Base-by-base conservation (phyloP, 306 rosid species). In the Lagenaria siceraria region DNA sequence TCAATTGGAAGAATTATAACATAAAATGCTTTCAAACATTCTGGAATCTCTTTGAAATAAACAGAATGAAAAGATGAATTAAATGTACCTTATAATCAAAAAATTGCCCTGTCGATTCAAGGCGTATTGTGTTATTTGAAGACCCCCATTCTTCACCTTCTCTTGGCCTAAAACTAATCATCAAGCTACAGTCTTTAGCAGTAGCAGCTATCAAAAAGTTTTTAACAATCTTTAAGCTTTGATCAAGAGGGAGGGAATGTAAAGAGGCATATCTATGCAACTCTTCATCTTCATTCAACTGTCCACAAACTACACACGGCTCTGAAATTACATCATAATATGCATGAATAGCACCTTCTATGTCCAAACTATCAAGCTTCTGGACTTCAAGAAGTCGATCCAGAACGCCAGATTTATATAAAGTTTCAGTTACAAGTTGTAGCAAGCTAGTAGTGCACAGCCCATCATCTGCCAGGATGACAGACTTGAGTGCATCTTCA, bases 301-400 rank as follows among this genome's bases (percentile, higher is more conserved):
- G 87, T 52, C 79, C 74, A 73, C 98, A 96, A 76, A 89, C 86
- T 83, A 58, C 56, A 85, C 99, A 96, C 54, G 85, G 89, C 84
- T 92, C 89, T 29, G 77, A 71, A 64, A 88, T 87, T 69, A 90
- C 75, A 78, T 92, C 85, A 87, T 92, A 96, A 83, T 89, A 90
- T 38, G 96, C 99, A 82, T 87, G 99, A 66, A 96, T 88, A 36
- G 87, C 99, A 75, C 99, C 99, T 77, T 96, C 98, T 61, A 96
- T 88, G 87, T 96, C 98, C 87, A 88, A 80, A 81, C 73, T 80
- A 77, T 96, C 99, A 75, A 90, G 92, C 79, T 89, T 90, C 86
- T 96, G 98, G 82, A 89, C 88, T 81, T 88, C 84, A 76, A 92
- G 86, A 78, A 96, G 99, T 79, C 55, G 81, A 83, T 88, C 88